phyloP scores from a whole-genome alignment of 2,329 filamentous ascomycete genomes.

The Fusarium setosum region DNA sequence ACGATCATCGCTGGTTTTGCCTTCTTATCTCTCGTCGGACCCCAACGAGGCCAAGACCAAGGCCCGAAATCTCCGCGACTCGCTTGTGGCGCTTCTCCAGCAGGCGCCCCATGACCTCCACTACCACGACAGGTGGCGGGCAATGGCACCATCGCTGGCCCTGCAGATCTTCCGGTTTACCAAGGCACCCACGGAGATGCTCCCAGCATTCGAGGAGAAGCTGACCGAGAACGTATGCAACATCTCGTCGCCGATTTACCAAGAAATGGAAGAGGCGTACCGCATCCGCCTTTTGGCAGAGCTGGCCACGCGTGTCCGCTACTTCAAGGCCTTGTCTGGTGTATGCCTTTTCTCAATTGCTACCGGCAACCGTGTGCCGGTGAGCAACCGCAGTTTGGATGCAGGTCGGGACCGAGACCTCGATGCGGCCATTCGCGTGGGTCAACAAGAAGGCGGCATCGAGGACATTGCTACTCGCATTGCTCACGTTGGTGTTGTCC shows the following conservation, averaged over 20 bases:
- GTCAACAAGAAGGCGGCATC: conserved; percentile 64
- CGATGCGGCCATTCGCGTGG: conserved; percentile 52
- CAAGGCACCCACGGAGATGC: conserved; percentile 60
- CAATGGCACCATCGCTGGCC: conserved; percentile 64
- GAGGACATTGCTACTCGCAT: conserved; percentile 80
- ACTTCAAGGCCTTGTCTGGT: conserved; percentile 64
- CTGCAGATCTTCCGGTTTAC: conserved; percentile 70
- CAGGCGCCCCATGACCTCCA: conserved; percentile 57
- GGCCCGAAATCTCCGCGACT: conserved; percentile 62
- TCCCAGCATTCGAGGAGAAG: conserved; percentile 62
- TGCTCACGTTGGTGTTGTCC: conserved; percentile 84
- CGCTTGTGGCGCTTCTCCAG: conserved; percentile 66
- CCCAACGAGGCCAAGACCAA: conserved; percentile 55
- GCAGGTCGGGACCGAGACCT: conserved; percentile 45
- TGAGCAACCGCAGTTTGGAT: conserved; percentile 50
- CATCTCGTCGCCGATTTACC: conserved; percentile 57
- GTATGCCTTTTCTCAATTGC: conserved; percentile 66
- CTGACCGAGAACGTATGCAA: conserved; percentile 58
- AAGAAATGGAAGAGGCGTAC: conserved; percentile 61
- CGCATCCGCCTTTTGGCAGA: conserved; percentile 61
- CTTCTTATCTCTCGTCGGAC: conserved; percentile 51
- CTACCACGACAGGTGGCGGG: conserved; percentile 62
- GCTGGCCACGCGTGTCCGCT: conserved; percentile 61
- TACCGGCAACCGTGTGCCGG: conserved; percentile 61
- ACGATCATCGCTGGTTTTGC: conserved; percentile 57